phyloP scores from a whole-genome alignment of 2,329 filamentous ascomycete species.

The Cladosporium velox region DNA sequence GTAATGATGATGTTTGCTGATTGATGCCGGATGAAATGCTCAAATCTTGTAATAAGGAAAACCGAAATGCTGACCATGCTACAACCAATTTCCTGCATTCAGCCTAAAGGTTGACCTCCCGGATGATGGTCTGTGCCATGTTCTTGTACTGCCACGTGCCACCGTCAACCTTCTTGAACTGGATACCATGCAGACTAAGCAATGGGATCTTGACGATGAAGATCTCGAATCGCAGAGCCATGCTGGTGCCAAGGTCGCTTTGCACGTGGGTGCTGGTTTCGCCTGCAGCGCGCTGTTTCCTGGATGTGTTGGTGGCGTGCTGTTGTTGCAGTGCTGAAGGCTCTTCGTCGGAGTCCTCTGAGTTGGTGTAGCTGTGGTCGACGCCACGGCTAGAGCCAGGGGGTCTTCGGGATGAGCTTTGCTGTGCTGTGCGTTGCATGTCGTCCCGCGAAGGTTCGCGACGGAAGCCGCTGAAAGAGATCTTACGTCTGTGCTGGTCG shows the following conservation, averaged over 20 bases:
- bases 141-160: constrained; percentile 99
- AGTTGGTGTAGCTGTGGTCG: constrained; percentile 75
- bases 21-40: not conserved
- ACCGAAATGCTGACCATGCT: not conserved
- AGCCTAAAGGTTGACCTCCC: constrained; percentile 61
- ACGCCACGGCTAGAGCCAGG: constrained; percentile 42
- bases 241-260: constrained; percentile 79
- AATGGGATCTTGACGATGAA: constrained; percentile 97
- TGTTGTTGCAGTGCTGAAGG: constrained; percentile 24
- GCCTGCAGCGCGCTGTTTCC: constrained; percentile 60
- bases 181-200: constrained; percentile 88
- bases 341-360: constrained; percentile 36
- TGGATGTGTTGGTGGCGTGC: constrained; percentile 28
- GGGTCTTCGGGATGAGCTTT: constrained; percentile 49
- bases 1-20: not conserved
- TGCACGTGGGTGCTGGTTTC: constrained; percentile 93
- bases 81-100: not conserved
- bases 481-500: constrained; percentile 66
- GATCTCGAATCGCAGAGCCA: constrained; percentile 89
- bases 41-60: not conserved
- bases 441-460: constrained; percentile 66
- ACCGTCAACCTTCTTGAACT: constrained; percentile 94
- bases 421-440: constrained; percentile 43
- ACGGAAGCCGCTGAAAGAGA: constrained; percentile 77
- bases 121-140: constrained; percentile 93